Percentiles rank a stretch among this genome's conserved stretches.
Evolutionary conservation across 2,329 filamentous ascomycete genomes (phyloP).

Genomic region (Colletotrichum sp.): DNA sequence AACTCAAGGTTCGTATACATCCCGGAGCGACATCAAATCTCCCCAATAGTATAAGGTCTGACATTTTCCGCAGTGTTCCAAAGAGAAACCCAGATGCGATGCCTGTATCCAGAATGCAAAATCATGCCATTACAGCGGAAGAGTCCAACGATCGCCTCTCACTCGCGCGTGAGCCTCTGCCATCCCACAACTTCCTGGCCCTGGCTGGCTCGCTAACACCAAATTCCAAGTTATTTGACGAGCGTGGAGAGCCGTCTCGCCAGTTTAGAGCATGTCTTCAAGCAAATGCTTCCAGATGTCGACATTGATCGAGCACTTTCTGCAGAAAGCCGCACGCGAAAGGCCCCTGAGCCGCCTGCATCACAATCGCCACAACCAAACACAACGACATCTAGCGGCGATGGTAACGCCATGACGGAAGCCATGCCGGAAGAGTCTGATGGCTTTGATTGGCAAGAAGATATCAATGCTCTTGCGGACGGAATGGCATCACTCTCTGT

Average conservation of each 20-base stretch:
- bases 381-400: background rate
- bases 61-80: conserved; percentile 25
- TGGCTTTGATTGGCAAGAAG: conserved; percentile 37
- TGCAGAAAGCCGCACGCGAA: background rate
- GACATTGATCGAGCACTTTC: conserved; percentile 27
- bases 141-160: conserved; percentile 27
- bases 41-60: background rate
- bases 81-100: conserved; percentile 27
- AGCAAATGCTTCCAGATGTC: conserved; percentile 25
- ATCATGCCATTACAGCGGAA: conserved; percentile 30
- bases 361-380: background rate
- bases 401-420: conserved; percentile 25
- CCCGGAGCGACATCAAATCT: background rate
- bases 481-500: conserved; percentile 41
- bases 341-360: background rate
- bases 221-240: conserved; percentile 25
- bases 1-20: conserved; percentile 23
- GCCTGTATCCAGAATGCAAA: conserved; percentile 26
- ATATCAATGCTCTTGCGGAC: conserved; percentile 34
- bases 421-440: conserved; percentile 32
- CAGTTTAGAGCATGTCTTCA: conserved; percentile 25
- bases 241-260: conserved; percentile 26
- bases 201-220: background rate
- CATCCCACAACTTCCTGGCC: background rate
- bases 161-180: conserved; percentile 26